Percentiles rank a stretch among this genome's conserved stretches.
Evolutionary conservation across 1,284 basidiomycete species (phyloP).

Genomic region (Sporisorium scitamineum): DNA sequence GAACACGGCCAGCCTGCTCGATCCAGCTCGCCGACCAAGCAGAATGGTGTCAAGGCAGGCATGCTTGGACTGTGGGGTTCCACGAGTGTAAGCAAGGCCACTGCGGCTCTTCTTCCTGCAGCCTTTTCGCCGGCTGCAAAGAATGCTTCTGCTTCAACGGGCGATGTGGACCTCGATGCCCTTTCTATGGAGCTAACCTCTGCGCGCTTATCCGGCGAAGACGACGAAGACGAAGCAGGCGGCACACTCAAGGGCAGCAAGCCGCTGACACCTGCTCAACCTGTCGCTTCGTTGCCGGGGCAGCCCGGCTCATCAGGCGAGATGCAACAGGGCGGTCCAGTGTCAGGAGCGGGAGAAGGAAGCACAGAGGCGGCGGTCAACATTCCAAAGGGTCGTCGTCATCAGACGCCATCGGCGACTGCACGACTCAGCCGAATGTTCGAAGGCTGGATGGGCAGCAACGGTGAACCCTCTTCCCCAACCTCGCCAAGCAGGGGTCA

Average conservation of each 20-base stretch:
- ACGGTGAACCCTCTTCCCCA: slow-evolving; percentile 32
- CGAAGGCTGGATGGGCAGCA: slow-evolving; percentile 57
- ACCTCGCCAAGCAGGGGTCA: slow-evolving; percentile 9
- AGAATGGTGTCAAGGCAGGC: slow-evolving; percentile 17
- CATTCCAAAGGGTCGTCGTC: slow-evolving; percentile 33
- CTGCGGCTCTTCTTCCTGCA: slow-evolving; percentile 32
- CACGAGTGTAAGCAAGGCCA: slow-evolving; percentile 42
- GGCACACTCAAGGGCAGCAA: slow-evolving; percentile 48
- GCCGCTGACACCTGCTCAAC: slow-evolving; percentile 20
- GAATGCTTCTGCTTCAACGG: slow-evolving; percentile 22
- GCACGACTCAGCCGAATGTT: slow-evolving; percentile 60
- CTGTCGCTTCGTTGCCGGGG: not conserved
- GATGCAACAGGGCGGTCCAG: not conserved
- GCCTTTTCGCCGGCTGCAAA: slow-evolving; percentile 16
- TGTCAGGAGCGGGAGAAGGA: not conserved
- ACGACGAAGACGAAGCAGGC: slow-evolving; percentile 35
- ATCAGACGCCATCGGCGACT: slow-evolving; percentile 45
- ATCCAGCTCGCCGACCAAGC: slow-evolving; percentile 27
- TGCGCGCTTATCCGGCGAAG: slow-evolving; percentile 15
- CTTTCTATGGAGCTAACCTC: slow-evolving; percentile 33
- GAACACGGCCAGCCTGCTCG: slow-evolving; percentile 10
- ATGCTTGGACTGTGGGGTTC: slow-evolving; percentile 55
- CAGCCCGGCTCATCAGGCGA: not conserved
- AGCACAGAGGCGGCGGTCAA: slow-evolving; percentile 14
- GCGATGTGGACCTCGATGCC: slow-evolving; percentile 51